Evolutionary conservation across 306 rosid genomes (phyloP).

Genomic region (Cicer chorassanicum): DNA sequence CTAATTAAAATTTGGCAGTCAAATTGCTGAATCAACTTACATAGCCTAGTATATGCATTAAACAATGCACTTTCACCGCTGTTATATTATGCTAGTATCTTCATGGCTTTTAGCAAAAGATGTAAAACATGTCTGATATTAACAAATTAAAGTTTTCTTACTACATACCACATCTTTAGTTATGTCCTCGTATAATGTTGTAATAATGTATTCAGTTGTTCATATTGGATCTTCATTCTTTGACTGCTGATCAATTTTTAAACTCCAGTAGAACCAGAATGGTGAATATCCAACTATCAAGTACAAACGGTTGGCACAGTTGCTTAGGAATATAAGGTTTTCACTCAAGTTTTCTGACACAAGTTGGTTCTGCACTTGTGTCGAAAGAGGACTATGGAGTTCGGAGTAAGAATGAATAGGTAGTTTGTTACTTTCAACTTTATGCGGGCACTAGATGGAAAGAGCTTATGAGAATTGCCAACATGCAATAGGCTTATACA

Average conservation of each 20-base stretch:
- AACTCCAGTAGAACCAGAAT: conserved; percentile 6
- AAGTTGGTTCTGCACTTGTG: too few relatives aligned
- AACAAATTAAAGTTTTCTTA: not conserved
- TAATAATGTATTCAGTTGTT: too few relatives aligned
- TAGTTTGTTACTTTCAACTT: too few relatives aligned
- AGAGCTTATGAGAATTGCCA: too few relatives aligned
- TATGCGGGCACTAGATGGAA: too few relatives aligned
- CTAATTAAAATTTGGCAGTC: not conserved
- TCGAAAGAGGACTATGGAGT: too few relatives aligned
- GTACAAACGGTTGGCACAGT: not conserved
- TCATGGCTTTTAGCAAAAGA: conserved; percentile 3
- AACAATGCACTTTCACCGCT: not conserved
- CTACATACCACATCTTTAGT: not conserved
- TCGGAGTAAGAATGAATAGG: too few relatives aligned
- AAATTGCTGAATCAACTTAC: conserved; percentile 18
- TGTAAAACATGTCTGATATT: conserved; percentile 21
- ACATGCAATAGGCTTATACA: too few relatives aligned
- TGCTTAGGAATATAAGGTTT: too few relatives aligned
- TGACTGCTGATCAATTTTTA: not conserved
- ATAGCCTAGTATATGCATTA: not conserved
- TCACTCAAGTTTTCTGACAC: too few relatives aligned
- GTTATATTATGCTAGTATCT: not conserved
- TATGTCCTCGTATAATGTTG: not conserved
- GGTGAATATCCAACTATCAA: not conserved
- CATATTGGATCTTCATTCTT: not conserved